These are phyloP conservation scores for Talaromyces stipitatus DNA, from an alignment of 495 filamentous ascomycete species.

Conservation along the genomic window DNA sequence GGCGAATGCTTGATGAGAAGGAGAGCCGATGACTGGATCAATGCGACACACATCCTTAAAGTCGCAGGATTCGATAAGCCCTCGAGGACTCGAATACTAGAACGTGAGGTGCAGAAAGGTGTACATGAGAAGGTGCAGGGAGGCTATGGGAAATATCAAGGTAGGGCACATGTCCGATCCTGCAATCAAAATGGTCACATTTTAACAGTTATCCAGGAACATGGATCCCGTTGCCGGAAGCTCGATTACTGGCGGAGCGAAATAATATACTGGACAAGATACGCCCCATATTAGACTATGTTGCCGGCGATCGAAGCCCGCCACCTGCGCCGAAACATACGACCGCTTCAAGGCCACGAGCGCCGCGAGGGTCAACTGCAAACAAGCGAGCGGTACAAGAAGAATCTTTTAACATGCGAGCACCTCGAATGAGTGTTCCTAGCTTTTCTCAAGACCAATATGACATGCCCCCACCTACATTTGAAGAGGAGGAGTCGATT, in stretches of 20 bases:
- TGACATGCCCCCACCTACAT: slow-evolving; percentile 49
- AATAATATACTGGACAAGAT: slow-evolving; percentile 80
- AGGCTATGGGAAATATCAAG: slow-evolving; percentile 98
- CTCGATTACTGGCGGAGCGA: slow-evolving; percentile 69
- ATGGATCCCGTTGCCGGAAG: slow-evolving; percentile 87
- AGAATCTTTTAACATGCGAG: slow-evolving; percentile 34
- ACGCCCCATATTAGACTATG: slow-evolving; percentile 80
- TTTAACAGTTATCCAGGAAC: slow-evolving; percentile 52
- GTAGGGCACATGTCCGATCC: slow-evolving; percentile 27
- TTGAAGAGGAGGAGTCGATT: slow-evolving; percentile 75
- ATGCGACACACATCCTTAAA: slow-evolving; percentile 94
- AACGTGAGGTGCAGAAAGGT: slow-evolving; percentile 94
- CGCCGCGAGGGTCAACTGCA: slow-evolving; percentile 17
- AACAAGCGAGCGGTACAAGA: slow-evolving; percentile 21
- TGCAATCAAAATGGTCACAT: not conserved
- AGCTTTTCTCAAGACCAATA: slow-evolving; percentile 48
- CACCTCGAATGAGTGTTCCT: slow-evolving; percentile 35
- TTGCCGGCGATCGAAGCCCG: slow-evolving; percentile 75
- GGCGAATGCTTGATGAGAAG: slow-evolving; percentile 84
- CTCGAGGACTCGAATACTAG: slow-evolving; percentile 84
- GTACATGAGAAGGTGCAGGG: slow-evolving; percentile 96
- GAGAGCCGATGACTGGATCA: slow-evolving; percentile 81
- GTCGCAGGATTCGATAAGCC: slow-evolving; percentile 81
- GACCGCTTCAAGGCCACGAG: slow-evolving; percentile 57
- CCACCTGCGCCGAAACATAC: slow-evolving; percentile 93